Conservation (phyloP, 2,329 filamentous ascomycete species). For the Blastomyces emzantsi region DNA sequence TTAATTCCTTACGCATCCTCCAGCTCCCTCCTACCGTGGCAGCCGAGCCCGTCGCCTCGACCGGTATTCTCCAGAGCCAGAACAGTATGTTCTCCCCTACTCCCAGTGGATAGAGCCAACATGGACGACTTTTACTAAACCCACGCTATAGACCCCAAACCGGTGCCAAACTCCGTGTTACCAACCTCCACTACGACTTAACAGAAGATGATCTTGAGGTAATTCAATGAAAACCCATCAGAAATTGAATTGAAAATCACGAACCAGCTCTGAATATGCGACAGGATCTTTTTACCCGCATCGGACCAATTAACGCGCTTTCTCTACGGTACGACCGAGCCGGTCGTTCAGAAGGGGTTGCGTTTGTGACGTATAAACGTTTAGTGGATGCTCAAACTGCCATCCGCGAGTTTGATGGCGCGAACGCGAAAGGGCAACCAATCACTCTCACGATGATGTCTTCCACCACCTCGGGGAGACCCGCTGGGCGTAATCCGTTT, state of each 20-base stretch:
- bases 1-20: slow-evolving; percentile 18
- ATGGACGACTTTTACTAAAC: neutral
- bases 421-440: slow-evolving; percentile 82
- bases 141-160: slow-evolving; percentile 19
- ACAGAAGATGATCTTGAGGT: slow-evolving; percentile 77
- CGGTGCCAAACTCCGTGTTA: slow-evolving; percentile 67
- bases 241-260: slow-evolving; percentile 18
- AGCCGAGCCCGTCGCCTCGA: slow-evolving; percentile 30
- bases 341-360: slow-evolving; percentile 76
- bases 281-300: slow-evolving; percentile 70
- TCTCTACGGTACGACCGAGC: slow-evolving; percentile 76
- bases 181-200: slow-evolving; percentile 88
- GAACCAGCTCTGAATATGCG: slow-evolving; percentile 3
- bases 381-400: slow-evolving; percentile 64
- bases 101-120: neutral
- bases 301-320: slow-evolving; percentile 61
- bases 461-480: slow-evolving; percentile 36
- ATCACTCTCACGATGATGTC: slow-evolving; percentile 64
- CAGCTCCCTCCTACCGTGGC: slow-evolving; percentile 37
- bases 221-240: slow-evolving; percentile 20
- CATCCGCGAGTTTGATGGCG: slow-evolving; percentile 73
- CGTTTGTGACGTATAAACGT: slow-evolving; percentile 70
- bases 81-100: slow-evolving; percentile 25
- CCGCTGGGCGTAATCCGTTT: slow-evolving; percentile 37
- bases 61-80: slow-evolving; percentile 27